Evolutionary conservation across 768 basidiomycete species (phyloP).

Genomic region (Lactarius quietus): DNA sequence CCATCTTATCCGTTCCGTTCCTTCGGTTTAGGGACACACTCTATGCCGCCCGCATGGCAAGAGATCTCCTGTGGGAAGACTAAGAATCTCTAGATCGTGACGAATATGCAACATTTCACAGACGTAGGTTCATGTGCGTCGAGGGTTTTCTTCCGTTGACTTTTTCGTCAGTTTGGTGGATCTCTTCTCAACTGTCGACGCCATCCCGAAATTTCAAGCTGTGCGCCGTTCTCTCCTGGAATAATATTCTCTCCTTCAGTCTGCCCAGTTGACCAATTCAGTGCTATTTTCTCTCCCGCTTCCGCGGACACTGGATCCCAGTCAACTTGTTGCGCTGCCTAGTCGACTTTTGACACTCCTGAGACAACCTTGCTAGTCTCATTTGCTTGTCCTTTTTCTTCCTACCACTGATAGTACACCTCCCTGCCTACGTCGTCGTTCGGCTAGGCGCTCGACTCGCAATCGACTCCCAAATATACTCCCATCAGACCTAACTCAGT

Average conservation of each 20-base stretch:
- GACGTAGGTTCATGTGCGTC: conserved; percentile 56
- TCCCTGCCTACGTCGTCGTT: conserved; percentile 83
- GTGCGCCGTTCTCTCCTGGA: conserved; percentile 71
- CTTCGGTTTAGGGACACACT: conserved; percentile 84
- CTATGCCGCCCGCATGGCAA: conserved; percentile 86
- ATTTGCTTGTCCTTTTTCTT: conserved; percentile 85
- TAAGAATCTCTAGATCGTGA: conserved; percentile 72
- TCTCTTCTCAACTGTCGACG: conserved; percentile 70
- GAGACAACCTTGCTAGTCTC: conserved; percentile 68
- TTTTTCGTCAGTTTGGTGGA: conserved; percentile 66
- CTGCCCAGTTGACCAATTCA: conserved; percentile 80
- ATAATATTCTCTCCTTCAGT: conserved; percentile 84
- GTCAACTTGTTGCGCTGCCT: conserved; percentile 66
- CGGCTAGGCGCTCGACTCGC: conserved; percentile 68
- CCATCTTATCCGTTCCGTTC: neutral
- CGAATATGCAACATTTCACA: conserved; percentile 81
- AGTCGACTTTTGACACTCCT: conserved; percentile 78
- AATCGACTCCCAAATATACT: too few relatives aligned
- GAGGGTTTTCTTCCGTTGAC: conserved; percentile 3
- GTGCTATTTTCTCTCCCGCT: conserved; percentile 82
- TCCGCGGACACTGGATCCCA: conserved; percentile 79
- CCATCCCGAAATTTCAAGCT: conserved; percentile 53
- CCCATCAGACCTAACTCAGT: too few relatives aligned
- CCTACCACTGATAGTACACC: conserved; percentile 76
- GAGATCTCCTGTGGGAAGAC: conserved; percentile 88